Conservation (phyloP, 2,329 filamentous ascomycete genomes). For the Neurospora sp. region DNA sequence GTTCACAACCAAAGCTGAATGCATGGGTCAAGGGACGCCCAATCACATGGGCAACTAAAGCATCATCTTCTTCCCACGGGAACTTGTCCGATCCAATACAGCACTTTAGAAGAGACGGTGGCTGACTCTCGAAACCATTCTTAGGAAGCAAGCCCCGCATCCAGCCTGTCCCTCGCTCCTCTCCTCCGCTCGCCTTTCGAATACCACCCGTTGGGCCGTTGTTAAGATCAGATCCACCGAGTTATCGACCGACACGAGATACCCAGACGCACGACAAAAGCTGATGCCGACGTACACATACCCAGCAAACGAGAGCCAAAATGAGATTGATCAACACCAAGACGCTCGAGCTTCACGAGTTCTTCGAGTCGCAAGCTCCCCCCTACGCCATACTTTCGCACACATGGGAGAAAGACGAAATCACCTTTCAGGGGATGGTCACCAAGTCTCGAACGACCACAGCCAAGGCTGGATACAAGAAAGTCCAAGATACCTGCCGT, state of each 20-base stretch:
- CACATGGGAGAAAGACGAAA: constrained; percentile 8
- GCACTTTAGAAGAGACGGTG: background rate
- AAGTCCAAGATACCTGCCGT: background rate
- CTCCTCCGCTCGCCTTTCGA: background rate
- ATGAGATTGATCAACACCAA: constrained; percentile 8
- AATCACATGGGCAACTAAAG: background rate
- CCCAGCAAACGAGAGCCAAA: background rate
- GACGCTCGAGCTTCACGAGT: background rate
- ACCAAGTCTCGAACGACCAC: background rate
- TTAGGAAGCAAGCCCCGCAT: background rate
- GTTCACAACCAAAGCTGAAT: too few relatives aligned
- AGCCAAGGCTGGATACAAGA: constrained; percentile 1
- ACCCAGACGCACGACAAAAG: background rate
- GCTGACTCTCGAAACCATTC: background rate
- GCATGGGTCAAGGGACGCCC: background rate
- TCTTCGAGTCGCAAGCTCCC: background rate
- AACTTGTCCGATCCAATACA: too few relatives aligned
- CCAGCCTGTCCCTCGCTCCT: background rate
- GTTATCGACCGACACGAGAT: background rate
- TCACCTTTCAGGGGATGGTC: constrained; percentile 5
- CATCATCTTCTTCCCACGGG: background rate
- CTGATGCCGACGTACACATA: rapidly evolving
- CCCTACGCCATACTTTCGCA: constrained; percentile 9
- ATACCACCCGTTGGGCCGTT: background rate
- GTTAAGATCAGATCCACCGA: background rate